phyloP scores from a whole-genome alignment of 1,284 basidiomycete species.

The Apiotrichum gracile region DNA sequence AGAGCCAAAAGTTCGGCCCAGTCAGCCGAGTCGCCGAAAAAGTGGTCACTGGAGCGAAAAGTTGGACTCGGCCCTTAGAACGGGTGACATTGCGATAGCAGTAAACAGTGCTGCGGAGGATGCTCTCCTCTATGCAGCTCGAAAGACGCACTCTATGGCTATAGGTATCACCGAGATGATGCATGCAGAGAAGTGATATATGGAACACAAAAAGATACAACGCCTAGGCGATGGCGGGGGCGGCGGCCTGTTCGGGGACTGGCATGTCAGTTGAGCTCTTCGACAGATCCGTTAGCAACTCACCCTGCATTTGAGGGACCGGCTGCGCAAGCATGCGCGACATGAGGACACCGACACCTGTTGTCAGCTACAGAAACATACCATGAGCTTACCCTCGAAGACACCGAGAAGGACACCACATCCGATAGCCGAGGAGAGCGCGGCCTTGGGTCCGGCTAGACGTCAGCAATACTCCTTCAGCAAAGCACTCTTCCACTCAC shows the following conservation, averaged over 20 bases:
- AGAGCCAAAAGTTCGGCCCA: no score
- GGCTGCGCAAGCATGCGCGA: conserved; percentile 45
- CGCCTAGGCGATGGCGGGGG: conserved; percentile 25
- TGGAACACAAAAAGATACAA: conserved; percentile 9
- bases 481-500: conserved; percentile 55
- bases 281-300: conserved; percentile 10
- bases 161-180: conserved; percentile 4
- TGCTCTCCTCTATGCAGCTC: no score
- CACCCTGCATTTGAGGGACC: conserved; percentile 44
- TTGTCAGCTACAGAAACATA: neutral
- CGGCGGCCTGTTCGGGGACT: conserved; percentile 33
- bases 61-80: no score
- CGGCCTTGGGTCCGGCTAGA: conserved; percentile 82
- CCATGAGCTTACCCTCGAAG: conserved; percentile 64
- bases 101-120: no score
- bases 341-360: conserved; percentile 46
- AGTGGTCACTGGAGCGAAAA: no score
- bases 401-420: conserved; percentile 96
- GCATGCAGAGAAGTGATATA: conserved; percentile 19
- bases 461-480: neutral
- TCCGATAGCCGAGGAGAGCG: conserved; percentile 83
- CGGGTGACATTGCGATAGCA: no score
- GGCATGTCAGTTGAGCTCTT: neutral
- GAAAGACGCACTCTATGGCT: no score
- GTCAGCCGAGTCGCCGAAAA: no score